Percentiles rank a stretch among this genome's conserved stretches.
Evolutionary conservation across 306 rosid genomes (phyloP).

Genomic region (Cicer bijugum): DNA sequence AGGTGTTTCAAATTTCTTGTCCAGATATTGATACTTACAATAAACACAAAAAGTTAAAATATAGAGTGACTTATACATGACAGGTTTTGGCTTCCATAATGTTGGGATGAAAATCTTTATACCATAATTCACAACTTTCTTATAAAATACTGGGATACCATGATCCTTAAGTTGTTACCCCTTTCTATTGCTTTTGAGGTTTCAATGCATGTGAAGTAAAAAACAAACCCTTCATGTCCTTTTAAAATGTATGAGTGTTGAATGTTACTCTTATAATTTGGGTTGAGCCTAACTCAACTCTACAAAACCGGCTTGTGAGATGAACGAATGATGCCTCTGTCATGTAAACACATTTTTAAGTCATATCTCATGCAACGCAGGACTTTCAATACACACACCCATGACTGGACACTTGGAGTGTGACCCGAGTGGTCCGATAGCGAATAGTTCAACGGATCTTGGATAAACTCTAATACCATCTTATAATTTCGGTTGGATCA

Average conservation of each 20-base stretch:
- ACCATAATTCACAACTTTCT: not conserved
- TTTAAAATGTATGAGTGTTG: not conserved
- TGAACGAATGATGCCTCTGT: too few relatives aligned
- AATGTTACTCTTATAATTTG: not conserved
- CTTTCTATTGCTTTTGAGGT: slow-evolving; percentile 11
- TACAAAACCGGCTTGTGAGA: too few relatives aligned
- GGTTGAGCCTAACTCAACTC: too few relatives aligned
- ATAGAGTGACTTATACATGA: not conserved
- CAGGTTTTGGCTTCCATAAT: slow-evolving; percentile 1
- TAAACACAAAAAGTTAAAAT: slow-evolving; percentile 29
- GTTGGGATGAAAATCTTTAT: not conserved
- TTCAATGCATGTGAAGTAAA: slow-evolving; percentile 9
- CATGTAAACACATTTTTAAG: too few relatives aligned
- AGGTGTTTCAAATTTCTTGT: slow-evolving; percentile 18
- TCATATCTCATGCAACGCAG: too few relatives aligned
- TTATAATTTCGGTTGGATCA: too few relatives aligned
- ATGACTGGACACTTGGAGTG: too few relatives aligned
- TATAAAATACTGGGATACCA: slow-evolving; percentile 1
- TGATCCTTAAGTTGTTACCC: not conserved
- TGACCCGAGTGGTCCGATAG: too few relatives aligned
- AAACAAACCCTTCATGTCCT: not conserved
- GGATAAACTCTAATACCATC: too few relatives aligned
- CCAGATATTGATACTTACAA: slow-evolving; percentile 7
- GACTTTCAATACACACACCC: too few relatives aligned
- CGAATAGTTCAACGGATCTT: too few relatives aligned